Evolutionary conservation across 257 asterid species (phyloP).

Genomic region (Jasminum sambac): DNA sequence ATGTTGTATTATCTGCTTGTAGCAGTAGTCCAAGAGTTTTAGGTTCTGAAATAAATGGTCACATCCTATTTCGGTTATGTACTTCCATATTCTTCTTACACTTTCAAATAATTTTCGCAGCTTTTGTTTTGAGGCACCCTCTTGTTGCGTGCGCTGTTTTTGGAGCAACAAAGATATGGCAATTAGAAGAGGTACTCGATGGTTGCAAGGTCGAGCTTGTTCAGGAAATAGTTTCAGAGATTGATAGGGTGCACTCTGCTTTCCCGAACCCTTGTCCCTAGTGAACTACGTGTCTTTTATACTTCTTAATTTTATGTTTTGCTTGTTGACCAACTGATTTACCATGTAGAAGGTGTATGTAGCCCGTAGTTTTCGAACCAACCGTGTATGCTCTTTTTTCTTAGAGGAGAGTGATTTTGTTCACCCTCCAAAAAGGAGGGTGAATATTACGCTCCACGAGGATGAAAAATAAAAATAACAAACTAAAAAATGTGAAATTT

Average conservation of each 20-base stretch:
- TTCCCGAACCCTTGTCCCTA: constrained; percentile 77
- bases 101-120: constrained; percentile 37
- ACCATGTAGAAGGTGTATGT: too few relatives aligned
- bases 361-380: too few relatives aligned
- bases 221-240: constrained; percentile 58
- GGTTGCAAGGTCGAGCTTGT: constrained; percentile 60
- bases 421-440: too few relatives aligned
- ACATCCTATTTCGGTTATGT: background rate
- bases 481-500: too few relatives aligned
- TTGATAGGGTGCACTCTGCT: constrained; percentile 56
- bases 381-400: too few relatives aligned
- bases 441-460: too few relatives aligned
- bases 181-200: constrained; percentile 62
- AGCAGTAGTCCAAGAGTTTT: constrained; percentile 7
- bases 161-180: constrained; percentile 87
- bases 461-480: too few relatives aligned
- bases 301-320: background rate
- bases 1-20: background rate
- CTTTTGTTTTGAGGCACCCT: constrained; percentile 78
- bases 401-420: too few relatives aligned
- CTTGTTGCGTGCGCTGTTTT: constrained; percentile 72
- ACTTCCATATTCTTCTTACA: constrained; percentile 11
- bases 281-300: background rate
- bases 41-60: background rate
- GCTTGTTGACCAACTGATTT: too few relatives aligned